phyloP scores from a whole-genome alignment of 139 green algal species.

The Bryopsis sp. region DNA sequence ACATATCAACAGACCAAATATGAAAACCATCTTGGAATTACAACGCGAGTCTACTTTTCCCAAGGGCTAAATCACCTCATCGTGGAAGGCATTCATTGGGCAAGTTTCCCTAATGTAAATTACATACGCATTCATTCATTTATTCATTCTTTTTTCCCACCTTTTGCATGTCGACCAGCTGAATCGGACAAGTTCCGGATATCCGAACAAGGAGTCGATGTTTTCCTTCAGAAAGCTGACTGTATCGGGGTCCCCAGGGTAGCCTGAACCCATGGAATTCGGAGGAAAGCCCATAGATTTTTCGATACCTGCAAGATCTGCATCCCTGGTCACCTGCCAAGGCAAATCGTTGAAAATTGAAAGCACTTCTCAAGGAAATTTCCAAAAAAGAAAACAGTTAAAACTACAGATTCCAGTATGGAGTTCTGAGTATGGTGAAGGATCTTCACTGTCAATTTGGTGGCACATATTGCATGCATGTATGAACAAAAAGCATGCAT shows the following conservation, averaged over 20 bases:
- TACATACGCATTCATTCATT: too few species aligned
- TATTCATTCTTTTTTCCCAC: too few species aligned
- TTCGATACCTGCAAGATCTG: conserved; percentile 28
- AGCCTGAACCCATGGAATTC: conserved; percentile 43
- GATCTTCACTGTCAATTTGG: too few species aligned
- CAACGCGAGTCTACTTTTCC: background rate
- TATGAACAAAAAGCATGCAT: too few species aligned
- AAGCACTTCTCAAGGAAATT: too few species aligned
- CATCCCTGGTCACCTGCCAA: too few species aligned
- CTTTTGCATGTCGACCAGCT: conserved; percentile 42
- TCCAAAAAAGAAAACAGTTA: too few species aligned
- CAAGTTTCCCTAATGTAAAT: too few species aligned
- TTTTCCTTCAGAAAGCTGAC: conserved; percentile 62
- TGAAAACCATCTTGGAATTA: background rate
- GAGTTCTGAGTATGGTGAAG: too few species aligned
- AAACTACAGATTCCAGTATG: too few species aligned
- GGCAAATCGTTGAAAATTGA: too few species aligned
- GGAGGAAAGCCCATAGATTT: background rate
- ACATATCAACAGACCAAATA: background rate
- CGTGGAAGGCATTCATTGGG: background rate
- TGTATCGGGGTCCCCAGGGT: conserved; percentile 68
- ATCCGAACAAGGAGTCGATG: conserved; percentile 76
- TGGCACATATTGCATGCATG: too few species aligned
- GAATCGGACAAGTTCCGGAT: conserved; percentile 58
- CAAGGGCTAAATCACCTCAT: background rate